Conservation (phyloP, 352 stramenopile species). For the Bremia lactucae region DNA sequence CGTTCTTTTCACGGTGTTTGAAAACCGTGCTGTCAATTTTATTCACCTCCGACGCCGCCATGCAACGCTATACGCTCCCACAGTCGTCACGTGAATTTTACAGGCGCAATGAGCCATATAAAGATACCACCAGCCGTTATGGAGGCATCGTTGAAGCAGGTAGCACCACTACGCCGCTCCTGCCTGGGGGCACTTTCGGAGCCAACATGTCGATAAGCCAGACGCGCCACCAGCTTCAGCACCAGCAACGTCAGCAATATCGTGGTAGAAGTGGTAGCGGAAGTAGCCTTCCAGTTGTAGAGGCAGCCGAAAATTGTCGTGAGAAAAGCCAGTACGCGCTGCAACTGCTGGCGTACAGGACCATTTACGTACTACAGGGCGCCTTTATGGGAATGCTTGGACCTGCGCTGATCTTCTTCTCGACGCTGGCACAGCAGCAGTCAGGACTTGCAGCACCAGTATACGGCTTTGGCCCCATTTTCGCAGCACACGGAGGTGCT, state of each 20-base stretch:
- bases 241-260: slow-evolving; percentile 22
- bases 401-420: slow-evolving; percentile 57
- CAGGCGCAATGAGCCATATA: slow-evolving; percentile 6
- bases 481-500: slow-evolving; percentile 54
- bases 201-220: slow-evolving; percentile 14
- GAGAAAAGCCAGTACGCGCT: slow-evolving; percentile 41
- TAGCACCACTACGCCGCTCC: slow-evolving; percentile 1
- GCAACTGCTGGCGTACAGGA: slow-evolving; percentile 52
- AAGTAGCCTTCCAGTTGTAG: slow-evolving; percentile 11
- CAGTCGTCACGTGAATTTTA: slow-evolving; percentile 13
- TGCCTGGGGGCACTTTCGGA: slow-evolving; percentile 8
- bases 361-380: slow-evolving; percentile 61
- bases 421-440: slow-evolving; percentile 27
- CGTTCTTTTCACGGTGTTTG: no score
- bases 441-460: slow-evolving; percentile 38
- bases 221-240: slow-evolving; percentile 15
- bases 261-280: slow-evolving; percentile 16
- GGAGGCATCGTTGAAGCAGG: slow-evolving; percentile 4
- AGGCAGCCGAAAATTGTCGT: slow-evolving; percentile 13
- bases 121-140: slow-evolving; percentile 14
- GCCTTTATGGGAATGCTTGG: slow-evolving; percentile 57
- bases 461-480: slow-evolving; percentile 61
- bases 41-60: no score
- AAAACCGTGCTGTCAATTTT: no score
- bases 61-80: slow-evolving; percentile 18